These are phyloP conservation scores for Candida nonsorbophila DNA, from an alignment of 805 yeast genomes.

Conservation along the genomic window DNA sequence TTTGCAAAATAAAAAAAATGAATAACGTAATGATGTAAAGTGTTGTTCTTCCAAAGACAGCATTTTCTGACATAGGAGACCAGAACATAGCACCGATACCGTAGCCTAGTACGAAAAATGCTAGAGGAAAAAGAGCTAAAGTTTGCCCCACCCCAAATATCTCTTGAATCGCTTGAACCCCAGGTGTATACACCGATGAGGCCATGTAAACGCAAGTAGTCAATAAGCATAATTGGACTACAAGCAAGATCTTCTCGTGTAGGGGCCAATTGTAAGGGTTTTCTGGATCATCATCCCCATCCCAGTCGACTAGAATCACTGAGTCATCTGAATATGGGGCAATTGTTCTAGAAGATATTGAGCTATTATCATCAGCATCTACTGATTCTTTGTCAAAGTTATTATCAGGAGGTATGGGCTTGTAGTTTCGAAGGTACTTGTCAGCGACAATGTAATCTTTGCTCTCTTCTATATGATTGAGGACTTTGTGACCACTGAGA, in stretches of 20 bases:
- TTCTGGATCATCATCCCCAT: constrained; percentile 45
- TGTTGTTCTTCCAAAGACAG: constrained; percentile 47
- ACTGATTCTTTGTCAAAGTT: too few species aligned
- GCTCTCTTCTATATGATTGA: constrained; percentile 18
- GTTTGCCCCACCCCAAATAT: constrained; percentile 40
- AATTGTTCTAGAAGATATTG: constrained; percentile 3
- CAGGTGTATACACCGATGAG: constrained; percentile 50
- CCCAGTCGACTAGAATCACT: constrained; percentile 19
- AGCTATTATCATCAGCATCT: background rate
- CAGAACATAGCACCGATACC: constrained; percentile 56
- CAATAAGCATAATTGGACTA: constrained; percentile 15
- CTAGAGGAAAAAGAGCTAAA: constrained; percentile 44
- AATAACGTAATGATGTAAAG: constrained; percentile 44
- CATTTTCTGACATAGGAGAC: constrained; percentile 54
- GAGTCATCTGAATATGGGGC: constrained; percentile 6
- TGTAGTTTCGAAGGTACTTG: constrained; percentile 14
- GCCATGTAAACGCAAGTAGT: constrained; percentile 45
- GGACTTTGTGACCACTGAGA: constrained; percentile 14
- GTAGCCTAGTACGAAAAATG: constrained; percentile 53
- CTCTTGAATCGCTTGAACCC: constrained; percentile 34
- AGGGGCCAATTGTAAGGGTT: constrained; percentile 53
- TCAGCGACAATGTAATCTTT: constrained; percentile 20
- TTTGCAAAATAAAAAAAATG: constrained; percentile 45
- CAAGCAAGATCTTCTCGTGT: constrained; percentile 29
- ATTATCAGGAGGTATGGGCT: too few species aligned